A percentile compares a stretch with the other conserved stretches of the same genome.
Evolutionary conservation across 1,139 yeast species (phyloP).

Genomic region (Protomyces macrosporus): DNA sequence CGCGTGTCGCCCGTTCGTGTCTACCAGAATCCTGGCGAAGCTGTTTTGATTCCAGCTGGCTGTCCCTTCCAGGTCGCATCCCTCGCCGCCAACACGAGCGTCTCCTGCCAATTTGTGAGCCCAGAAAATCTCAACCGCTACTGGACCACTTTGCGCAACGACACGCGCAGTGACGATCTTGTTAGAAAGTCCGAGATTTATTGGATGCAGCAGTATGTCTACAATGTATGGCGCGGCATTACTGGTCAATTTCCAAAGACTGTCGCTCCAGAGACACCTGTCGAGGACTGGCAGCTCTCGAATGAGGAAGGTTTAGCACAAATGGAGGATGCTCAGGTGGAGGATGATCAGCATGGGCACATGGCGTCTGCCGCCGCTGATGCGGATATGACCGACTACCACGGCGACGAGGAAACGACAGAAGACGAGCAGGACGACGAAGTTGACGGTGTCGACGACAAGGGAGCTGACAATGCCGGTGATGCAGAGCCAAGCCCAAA

Average conservation of each 20-base stretch:
- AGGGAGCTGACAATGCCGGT: too few species aligned
- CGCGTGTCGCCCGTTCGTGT: conserved; percentile 29
- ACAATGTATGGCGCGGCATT: neutral
- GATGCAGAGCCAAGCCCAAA: too few species aligned
- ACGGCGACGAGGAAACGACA: too few species aligned
- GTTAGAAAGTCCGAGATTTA: neutral
- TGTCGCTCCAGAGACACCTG: neutral
- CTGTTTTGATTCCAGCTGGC: conserved; percentile 33
- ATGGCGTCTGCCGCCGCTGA: too few species aligned
- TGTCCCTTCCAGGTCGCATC: conserved; percentile 32
- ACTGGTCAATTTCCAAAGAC: neutral
- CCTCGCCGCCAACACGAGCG: conserved; percentile 30
- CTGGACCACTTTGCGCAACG: neutral
- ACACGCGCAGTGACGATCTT: neutral
- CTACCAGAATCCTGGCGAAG: conserved; percentile 32
- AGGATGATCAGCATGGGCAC: neutral
- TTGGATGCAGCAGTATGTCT: neutral
- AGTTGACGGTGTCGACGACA: too few species aligned
- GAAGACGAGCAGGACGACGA: too few species aligned
- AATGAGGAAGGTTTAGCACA: neutral
- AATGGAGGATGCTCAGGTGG: neutral
- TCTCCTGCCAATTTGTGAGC: conserved; percentile 30
- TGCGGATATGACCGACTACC: too few species aligned
- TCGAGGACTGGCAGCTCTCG: neutral
- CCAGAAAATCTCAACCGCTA: conserved; percentile 31